A percentile compares a stretch with the other conserved stretches of the same genome.
These are phyloP conservation scores for Starmerella kuoi DNA, from an alignment of 805 yeast species.

Conservation along the genomic window DNA sequence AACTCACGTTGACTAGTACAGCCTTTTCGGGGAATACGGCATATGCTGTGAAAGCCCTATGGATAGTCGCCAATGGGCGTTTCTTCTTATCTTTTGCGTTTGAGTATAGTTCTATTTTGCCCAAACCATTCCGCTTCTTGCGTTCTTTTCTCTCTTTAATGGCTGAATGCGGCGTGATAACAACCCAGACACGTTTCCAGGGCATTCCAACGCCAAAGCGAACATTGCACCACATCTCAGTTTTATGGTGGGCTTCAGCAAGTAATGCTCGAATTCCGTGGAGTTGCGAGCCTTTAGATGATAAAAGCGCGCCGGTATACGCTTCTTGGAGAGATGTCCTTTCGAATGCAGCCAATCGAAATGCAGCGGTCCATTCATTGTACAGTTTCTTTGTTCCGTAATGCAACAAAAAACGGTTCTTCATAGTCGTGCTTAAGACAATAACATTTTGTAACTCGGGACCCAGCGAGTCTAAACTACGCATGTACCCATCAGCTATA, in stretches of 20 bases:
- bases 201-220: conserved; percentile 97
- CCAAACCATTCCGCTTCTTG: conserved; percentile 33
- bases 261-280: conserved; percentile 78
- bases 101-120: conserved; percentile 70
- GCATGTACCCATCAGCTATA: conserved; percentile 78
- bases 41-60: conserved; percentile 55
- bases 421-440: conserved; percentile 83
- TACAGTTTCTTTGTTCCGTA: conserved; percentile 53
- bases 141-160: conserved; percentile 33
- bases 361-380: conserved; percentile 69
- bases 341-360: conserved; percentile 71
- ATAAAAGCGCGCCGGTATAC: conserved; percentile 84
- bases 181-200: conserved; percentile 90
- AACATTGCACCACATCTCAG: conserved; percentile 90
- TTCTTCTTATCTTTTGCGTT: conserved; percentile 54
- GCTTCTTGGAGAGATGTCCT: conserved; percentile 81
- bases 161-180: conserved; percentile 47
- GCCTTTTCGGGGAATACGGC: conserved; percentile 90
- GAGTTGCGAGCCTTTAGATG: conserved; percentile 79
- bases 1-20: conserved; percentile 67
- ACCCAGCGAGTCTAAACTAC: conserved; percentile 51
- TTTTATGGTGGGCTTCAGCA: conserved; percentile 71
- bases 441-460: conserved; percentile 66
- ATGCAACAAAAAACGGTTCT: conserved; percentile 76
- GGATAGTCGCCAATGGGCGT: conserved; percentile 66